These are phyloP conservation scores for Phaeotremella skinneri DNA, from an alignment of 768 basidiomycete genomes.

Conservation along the genomic window DNA sequence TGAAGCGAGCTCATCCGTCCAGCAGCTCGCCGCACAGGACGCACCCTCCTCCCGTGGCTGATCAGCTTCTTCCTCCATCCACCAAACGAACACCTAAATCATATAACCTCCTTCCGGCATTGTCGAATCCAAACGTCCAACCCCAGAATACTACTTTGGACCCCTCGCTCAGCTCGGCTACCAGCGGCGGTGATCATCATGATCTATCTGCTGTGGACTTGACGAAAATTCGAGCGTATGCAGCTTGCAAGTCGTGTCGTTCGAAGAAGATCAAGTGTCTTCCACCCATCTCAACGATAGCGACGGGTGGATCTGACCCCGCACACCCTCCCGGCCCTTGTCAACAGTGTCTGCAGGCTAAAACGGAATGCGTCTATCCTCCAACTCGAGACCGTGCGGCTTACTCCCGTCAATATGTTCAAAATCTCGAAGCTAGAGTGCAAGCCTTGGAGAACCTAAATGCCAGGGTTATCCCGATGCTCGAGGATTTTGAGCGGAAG, in stretches of 20 bases:
- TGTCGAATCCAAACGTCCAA: neutral
- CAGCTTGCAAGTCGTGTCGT: conserved; percentile 41
- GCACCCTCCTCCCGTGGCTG: neutral
- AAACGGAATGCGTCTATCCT: conserved; percentile 38
- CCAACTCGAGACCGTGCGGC: conserved; percentile 46
- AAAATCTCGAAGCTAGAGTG: conserved; percentile 43
- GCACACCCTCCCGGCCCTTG: conserved; percentile 24
- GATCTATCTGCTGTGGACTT: conserved; percentile 12
- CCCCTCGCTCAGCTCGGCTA: neutral
- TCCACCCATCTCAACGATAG: conserved; percentile 15
- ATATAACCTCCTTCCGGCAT: neutral
- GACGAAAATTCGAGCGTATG: conserved; percentile 37
- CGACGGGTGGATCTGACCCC: neutral
- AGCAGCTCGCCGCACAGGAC: neutral
- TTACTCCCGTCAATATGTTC: conserved; percentile 44
- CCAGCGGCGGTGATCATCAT: neutral
- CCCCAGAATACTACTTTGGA: neutral
- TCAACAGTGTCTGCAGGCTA: conserved; percentile 35
- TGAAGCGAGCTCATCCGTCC: neutral
- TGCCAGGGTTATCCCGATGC: conserved; percentile 30
- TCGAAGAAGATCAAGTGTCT: conserved; percentile 46
- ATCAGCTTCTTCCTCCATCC: neutral
- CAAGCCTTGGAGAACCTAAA: conserved; percentile 41
- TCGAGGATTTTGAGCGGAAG: conserved; percentile 34
- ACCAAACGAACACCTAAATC: neutral